These are phyloP conservation scores for Xerocomus amazonicus DNA, from an alignment of 1,284 basidiomycete species.

Conservation along the genomic window DNA sequence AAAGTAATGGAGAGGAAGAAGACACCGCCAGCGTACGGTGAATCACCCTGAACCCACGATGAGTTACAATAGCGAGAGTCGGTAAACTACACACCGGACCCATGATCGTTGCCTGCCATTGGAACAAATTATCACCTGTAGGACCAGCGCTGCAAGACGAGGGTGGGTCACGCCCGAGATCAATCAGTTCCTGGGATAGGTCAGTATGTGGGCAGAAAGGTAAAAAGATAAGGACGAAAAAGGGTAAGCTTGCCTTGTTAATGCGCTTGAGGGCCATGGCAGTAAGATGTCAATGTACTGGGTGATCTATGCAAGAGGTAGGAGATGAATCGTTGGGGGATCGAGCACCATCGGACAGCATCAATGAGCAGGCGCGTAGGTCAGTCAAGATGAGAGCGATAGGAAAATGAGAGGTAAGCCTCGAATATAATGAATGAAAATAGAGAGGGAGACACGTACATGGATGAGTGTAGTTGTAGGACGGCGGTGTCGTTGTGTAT, in stretches of 20 bases:
- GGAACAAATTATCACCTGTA: constrained; percentile 94
- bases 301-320: constrained; percentile 26
- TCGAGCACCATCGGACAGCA: constrained; percentile 42
- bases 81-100: constrained; percentile 69
- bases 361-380: constrained; percentile 25
- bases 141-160: constrained; percentile 97
- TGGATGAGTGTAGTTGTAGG: constrained; percentile 13
- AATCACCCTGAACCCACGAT: constrained; percentile 66
- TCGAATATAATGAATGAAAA: too few species aligned
- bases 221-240: neutral
- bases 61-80: constrained; percentile 5
- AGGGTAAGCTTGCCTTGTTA: constrained; percentile 76
- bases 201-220: constrained; percentile 6
- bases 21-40: constrained; percentile 93
- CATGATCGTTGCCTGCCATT: constrained; percentile 99
- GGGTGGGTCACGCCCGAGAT: constrained; percentile 96
- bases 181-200: constrained; percentile 80
- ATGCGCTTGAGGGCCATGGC: constrained; percentile 96
- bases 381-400: neutral
- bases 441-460: constrained; percentile 17
- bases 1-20: constrained; percentile 95
- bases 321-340: constrained; percentile 23
- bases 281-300: constrained; percentile 27
- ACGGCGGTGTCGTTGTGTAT: neutral
- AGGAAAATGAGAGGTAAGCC: neutral